phyloP scores from a whole-genome alignment of 2,329 filamentous ascomycete genomes.

The Microdochium nivale region DNA sequence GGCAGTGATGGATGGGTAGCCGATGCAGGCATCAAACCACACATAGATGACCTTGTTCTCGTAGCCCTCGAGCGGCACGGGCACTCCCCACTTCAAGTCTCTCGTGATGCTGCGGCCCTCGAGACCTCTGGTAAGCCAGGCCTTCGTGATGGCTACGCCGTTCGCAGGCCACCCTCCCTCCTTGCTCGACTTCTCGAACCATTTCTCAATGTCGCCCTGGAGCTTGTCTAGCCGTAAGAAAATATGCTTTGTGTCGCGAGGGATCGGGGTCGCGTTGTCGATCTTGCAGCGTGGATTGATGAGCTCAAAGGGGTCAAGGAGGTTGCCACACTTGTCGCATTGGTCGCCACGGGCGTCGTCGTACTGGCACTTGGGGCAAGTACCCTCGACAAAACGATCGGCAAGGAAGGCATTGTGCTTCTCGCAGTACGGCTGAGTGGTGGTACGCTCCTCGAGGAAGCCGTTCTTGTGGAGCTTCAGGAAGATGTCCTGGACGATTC shows the following conservation, averaged over 20 bases:
- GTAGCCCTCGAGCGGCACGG: slow-evolving; percentile 45
- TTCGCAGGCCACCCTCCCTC: slow-evolving; percentile 73
- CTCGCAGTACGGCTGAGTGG: slow-evolving; percentile 85
- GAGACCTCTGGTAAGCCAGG: slow-evolving; percentile 77
- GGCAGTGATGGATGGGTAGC: slow-evolving; percentile 68
- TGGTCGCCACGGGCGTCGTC: slow-evolving; percentile 46
- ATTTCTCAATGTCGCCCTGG: slow-evolving; percentile 66
- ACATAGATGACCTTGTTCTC: slow-evolving; percentile 61
- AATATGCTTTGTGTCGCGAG: slow-evolving; percentile 79
- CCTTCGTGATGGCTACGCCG: slow-evolving; percentile 66
- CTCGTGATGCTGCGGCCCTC: slow-evolving; percentile 83
- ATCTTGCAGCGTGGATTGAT: slow-evolving; percentile 88
- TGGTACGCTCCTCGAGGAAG: slow-evolving; percentile 78
- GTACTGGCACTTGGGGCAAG: slow-evolving; percentile 66
- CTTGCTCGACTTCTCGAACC: slow-evolving; percentile 64
- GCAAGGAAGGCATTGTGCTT: slow-evolving; percentile 68
- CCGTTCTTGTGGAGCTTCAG: slow-evolving; percentile 79
- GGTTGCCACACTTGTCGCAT: slow-evolving; percentile 21
- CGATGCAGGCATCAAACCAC: slow-evolving; percentile 68
- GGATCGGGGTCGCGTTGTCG: slow-evolving; percentile 72
- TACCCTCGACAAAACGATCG: slow-evolving; percentile 78
- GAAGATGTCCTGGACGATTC: slow-evolving; percentile 91
- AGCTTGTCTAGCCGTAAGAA: slow-evolving; percentile 82
- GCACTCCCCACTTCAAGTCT: slow-evolving; percentile 83
- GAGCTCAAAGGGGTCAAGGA: slow-evolving; percentile 36